Conservation (phyloP, 2,329 filamentous ascomycete genomes). For the Sarocladium oryzae region DNA sequence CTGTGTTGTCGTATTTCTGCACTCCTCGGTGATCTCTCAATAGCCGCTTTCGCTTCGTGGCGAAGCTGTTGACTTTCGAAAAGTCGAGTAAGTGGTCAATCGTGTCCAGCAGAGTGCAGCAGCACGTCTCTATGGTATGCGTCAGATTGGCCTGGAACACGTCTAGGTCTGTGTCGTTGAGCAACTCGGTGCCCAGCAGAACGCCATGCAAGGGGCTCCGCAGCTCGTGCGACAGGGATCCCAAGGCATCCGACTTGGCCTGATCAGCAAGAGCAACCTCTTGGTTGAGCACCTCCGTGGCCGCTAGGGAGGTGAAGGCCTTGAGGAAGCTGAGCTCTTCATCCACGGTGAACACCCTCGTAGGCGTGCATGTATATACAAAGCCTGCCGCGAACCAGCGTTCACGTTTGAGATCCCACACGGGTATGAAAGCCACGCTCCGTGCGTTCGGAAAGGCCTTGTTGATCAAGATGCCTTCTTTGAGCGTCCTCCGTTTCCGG, state of each 20-base stretch:
- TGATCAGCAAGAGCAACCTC: constrained; percentile 30
- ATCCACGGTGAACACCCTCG: constrained; percentile 36
- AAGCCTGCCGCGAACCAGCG: constrained; percentile 45
- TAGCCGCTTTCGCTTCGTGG: constrained; percentile 18
- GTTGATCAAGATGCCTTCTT: constrained; percentile 1
- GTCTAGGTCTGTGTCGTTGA: constrained; percentile 34
- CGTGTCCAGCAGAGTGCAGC: constrained; percentile 41
- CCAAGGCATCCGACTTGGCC: constrained; percentile 52
- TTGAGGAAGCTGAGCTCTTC: constrained; percentile 45
- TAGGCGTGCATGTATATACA: constrained; percentile 37
- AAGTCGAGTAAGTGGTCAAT: constrained; percentile 43
- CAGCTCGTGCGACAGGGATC: constrained; percentile 52
- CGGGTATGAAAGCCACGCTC: constrained; percentile 39
- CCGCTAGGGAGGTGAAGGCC: constrained; percentile 48
- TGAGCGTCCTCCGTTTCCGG: background rate
- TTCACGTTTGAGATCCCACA: constrained; percentile 39
- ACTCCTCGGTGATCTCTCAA: constrained; percentile 16
- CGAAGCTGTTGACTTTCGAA: constrained; percentile 31
- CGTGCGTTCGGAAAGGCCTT: constrained; percentile 34
- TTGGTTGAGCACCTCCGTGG: constrained; percentile 47
- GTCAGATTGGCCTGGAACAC: constrained; percentile 36
- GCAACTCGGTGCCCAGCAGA: constrained; percentile 43
- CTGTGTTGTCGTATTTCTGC: constrained; percentile 13
- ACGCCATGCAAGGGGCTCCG: constrained; percentile 52
- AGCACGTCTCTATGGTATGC: constrained; percentile 38